Evolutionary conservation across 805 yeast genomes (phyloP).

Genomic region (Ogataea ganodermae): DNA sequence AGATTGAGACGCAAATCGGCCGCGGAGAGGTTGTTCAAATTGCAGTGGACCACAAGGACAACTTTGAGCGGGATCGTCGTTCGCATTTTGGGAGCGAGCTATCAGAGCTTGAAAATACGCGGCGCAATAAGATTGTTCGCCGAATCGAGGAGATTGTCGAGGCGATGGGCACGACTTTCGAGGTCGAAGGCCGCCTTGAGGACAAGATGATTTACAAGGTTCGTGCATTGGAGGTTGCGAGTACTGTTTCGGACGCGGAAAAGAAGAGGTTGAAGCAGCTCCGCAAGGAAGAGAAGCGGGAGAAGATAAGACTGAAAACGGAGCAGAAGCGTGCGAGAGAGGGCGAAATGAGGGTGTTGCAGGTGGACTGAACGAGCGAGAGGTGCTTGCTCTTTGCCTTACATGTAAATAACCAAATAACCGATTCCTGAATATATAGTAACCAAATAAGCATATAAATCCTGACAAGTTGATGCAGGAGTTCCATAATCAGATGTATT

Average conservation of each 20-base stretch:
- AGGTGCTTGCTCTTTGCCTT: too few relatives aligned
- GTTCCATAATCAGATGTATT: too few relatives aligned
- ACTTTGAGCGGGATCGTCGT: slow-evolving; percentile 22
- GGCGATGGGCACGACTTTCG: slow-evolving; percentile 26
- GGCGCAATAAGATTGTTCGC: slow-evolving; percentile 37
- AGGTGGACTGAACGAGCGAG: not conserved
- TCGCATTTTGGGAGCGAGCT: slow-evolving; percentile 15
- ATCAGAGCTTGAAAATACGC: slow-evolving; percentile 35
- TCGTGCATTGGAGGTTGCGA: slow-evolving; percentile 8
- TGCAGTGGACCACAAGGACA: slow-evolving; percentile 42
- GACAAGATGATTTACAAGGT: slow-evolving; percentile 24
- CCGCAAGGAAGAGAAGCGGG: slow-evolving; percentile 38
- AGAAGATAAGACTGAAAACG: slow-evolving; percentile 28
- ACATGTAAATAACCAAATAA: not conserved
- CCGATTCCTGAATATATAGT: not conserved
- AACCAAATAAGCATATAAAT: too few relatives aligned
- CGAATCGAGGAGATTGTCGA: slow-evolving; percentile 31
- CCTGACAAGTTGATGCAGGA: too few relatives aligned
- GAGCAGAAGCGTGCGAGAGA: slow-evolving; percentile 21
- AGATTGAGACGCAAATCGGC: slow-evolving; percentile 45
- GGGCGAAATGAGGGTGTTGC: slow-evolving; percentile 10
- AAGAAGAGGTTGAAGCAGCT: slow-evolving; percentile 35
- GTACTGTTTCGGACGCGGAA: slow-evolving; percentile 24
- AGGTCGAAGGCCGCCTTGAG: slow-evolving; percentile 24
- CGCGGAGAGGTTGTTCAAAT: slow-evolving; percentile 46